Conservation (phyloP, 140 eudicot species). For the Stevia rebaudiana region DNA sequence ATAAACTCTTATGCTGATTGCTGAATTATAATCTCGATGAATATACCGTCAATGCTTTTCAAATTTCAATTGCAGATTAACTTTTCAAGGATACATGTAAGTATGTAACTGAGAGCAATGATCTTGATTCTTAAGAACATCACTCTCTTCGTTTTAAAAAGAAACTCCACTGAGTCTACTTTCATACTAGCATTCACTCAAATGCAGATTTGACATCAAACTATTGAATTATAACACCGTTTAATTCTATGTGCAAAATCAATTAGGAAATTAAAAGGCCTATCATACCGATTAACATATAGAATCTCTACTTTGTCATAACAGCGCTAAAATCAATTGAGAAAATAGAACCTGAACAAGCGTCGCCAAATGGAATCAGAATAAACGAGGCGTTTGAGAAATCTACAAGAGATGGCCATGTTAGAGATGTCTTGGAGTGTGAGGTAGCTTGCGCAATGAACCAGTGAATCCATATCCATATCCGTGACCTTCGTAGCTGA, state of each 20-base stretch:
- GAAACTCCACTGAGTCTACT: background rate
- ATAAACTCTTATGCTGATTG: background rate
- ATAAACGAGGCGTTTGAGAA: constrained; percentile 42
- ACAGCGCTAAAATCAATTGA: background rate
- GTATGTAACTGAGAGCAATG: background rate
- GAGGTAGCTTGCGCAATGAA: constrained; percentile 48
- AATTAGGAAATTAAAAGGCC: background rate
- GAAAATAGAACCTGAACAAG: constrained; percentile 52
- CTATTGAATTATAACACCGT: background rate
- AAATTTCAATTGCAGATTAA: background rate
- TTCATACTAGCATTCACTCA: background rate
- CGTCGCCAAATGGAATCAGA: constrained; percentile 71
- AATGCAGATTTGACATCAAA: background rate
- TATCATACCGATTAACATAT: background rate
- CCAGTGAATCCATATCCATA: constrained; percentile 51
- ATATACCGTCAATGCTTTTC: background rate
- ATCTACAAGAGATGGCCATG: constrained; percentile 66
- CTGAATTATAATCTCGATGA: background rate
- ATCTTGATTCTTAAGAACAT: background rate
- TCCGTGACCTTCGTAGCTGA: constrained; percentile 41
- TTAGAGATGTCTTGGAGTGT: constrained; percentile 51
- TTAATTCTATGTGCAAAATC: background rate
- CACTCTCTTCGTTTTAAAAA: background rate
- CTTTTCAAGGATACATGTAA: background rate
- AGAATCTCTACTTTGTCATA: background rate